Base-by-base conservation (phyloP, 345 rosid species). In the Rhizophora mangle region DNA sequence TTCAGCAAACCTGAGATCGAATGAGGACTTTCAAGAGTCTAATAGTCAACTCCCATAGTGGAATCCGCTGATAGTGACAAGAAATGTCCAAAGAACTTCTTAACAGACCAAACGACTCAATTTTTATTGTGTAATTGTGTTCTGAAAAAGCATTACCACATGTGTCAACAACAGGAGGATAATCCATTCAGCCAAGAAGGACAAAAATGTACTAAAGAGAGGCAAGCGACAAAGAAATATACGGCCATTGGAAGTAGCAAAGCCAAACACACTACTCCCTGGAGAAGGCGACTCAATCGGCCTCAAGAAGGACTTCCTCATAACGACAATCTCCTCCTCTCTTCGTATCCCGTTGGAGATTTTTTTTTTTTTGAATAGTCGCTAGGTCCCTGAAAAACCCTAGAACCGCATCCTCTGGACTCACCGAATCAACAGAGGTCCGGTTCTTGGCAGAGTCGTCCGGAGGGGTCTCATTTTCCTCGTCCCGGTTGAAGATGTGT, bases 401-500 rank as follows among this genome's bases (percentile, higher is more conserved):
- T 26, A 74, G 49, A 29, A 75, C 70, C 66, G 82, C 80, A 26
- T 75, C 69, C 32, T 83, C 85, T 43, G 18, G 18, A 6, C 58
- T 72, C 55, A 64, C 88, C 16, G 73, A 56, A 19, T 67, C 70
- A 59, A 37, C 62, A 34, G 79, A 64, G 63, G 64, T 75, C 26
- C 57, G 67, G 37, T 37, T 71, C 58, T 76, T 73, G 49, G 65
- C 59, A 43, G 70, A 70, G 43, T 87, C 71, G 49, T 79, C 81
- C 0, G 86, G 90, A 39, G 90, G 95, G 53, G 87, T 91, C 79
- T 88, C 96, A 78, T 69, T 79, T 66, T 92, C 98, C 62, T 95
- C 98, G 79, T 95, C 99, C 26, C 94, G 91, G 54, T 90, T 85
- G 80, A 90, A 95, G 46, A 95, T 82, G 82, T 92, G 96, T 65